Conservation (phyloP, 1,139 yeast genomes). For the Scheffersomyces illinoinensis region DNA sequence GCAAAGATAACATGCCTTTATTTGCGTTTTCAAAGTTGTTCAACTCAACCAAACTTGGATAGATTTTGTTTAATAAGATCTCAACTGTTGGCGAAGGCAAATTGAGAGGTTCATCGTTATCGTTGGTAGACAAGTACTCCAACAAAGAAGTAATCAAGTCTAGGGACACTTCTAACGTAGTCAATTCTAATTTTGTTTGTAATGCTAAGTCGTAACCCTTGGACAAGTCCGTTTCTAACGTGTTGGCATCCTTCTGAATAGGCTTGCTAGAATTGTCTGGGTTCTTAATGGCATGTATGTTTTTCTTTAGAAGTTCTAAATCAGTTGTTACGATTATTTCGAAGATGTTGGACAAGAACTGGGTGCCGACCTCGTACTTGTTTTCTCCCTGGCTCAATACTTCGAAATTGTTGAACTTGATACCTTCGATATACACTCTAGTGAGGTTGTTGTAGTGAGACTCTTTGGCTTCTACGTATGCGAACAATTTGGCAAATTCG, state of each 20-base stretch:
- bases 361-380: constrained; percentile 21
- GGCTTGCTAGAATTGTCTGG: constrained; percentile 45
- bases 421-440: constrained; percentile 57
- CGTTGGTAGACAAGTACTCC: constrained; percentile 52
- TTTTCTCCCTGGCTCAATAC: constrained; percentile 21
- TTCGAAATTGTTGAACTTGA: constrained; percentile 60
- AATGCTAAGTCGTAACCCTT: constrained; percentile 20
- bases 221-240: constrained; percentile 25
- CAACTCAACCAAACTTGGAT: constrained; percentile 45
- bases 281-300: constrained; percentile 23
- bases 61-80: constrained; percentile 29
- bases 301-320: constrained; percentile 36
- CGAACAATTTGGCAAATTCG: constrained; percentile 18
- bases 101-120: constrained; percentile 21
- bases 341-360: constrained; percentile 26
- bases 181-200: constrained; percentile 54
- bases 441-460: constrained; percentile 36
- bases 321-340: constrained; percentile 40
- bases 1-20: constrained; percentile 32
- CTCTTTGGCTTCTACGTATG: constrained; percentile 15
- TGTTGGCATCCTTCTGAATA: constrained; percentile 20
- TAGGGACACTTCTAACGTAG: constrained; percentile 66
- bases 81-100: constrained; percentile 23
- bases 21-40: constrained; percentile 30
- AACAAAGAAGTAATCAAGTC: constrained; percentile 76